Conservation (phyloP, 75 land plant species). For the Picea glauca region DNA sequence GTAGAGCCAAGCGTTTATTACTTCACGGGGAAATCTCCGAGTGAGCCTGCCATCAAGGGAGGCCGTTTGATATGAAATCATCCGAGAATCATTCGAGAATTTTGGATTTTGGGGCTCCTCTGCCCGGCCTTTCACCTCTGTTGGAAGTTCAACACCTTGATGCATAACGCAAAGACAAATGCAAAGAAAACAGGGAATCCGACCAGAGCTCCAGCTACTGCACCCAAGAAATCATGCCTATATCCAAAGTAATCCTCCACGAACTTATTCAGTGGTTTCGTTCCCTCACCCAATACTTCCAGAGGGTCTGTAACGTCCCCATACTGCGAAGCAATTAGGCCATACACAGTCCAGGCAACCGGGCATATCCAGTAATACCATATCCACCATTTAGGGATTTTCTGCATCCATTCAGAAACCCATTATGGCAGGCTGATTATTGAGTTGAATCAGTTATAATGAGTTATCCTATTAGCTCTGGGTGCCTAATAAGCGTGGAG, state of each 20-base stretch:
- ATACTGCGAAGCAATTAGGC: constrained; percentile 68
- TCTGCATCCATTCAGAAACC: constrained; percentile 42
- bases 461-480: too few species aligned
- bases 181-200: constrained; percentile 74
- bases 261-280: constrained; percentile 32
- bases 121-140: background rate
- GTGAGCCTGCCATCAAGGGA: too few species aligned
- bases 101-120: background rate
- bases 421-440: background rate
- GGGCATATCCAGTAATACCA: constrained; percentile 97
- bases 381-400: constrained; percentile 88
- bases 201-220: constrained; percentile 57
- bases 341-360: constrained; percentile 85
- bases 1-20: too few species aligned
- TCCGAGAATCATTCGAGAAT: too few species aligned
- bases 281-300: constrained; percentile 25
- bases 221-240: constrained; percentile 51
- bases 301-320: constrained; percentile 50
- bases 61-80: too few species aligned
- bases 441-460: too few species aligned
- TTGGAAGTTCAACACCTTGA: background rate
- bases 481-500: too few species aligned
- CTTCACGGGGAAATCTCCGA: too few species aligned
- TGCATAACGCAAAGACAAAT: constrained; percentile 57
- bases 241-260: constrained; percentile 54